phyloP scores from a whole-genome alignment of 2,329 filamentous ascomycete species.

The Penicillium sclerotiorum region DNA sequence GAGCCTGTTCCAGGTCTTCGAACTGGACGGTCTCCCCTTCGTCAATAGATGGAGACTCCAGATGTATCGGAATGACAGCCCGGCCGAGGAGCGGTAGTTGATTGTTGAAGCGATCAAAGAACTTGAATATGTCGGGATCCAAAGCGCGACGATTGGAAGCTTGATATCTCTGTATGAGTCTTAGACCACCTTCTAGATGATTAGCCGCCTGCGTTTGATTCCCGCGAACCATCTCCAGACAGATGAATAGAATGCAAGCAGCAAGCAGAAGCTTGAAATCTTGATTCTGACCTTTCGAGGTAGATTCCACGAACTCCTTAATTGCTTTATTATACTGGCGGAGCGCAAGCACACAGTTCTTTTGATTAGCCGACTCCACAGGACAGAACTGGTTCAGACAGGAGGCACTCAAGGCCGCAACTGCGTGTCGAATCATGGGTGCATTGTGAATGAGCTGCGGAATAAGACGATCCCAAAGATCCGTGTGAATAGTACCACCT shows the following conservation, averaged over 20 bases:
- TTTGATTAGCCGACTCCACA: background rate
- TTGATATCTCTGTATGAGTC: background rate
- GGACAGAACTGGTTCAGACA: background rate
- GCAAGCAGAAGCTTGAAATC: background rate
- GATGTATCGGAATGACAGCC: background rate
- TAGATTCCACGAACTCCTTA: background rate
- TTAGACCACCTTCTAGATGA: background rate
- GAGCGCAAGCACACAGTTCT: background rate
- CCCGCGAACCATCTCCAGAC: background rate
- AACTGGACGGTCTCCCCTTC: background rate
- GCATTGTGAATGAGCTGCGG: background rate
- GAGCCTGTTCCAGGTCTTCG: background rate
- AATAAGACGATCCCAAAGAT: background rate
- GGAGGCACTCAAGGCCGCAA: background rate
- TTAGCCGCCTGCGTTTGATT: background rate
- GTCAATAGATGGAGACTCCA: background rate
- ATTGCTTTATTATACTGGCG: constrained; percentile 3
- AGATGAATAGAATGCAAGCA: background rate
- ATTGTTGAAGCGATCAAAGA: background rate
- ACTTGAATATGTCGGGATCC: background rate
- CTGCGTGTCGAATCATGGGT: background rate
- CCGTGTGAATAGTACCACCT: background rate
- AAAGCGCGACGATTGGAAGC: background rate
- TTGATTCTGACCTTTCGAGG: background rate
- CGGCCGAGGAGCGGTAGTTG: background rate